Conservation (phyloP, 176 grass and related monocot genomes). For the Alloteropsis semialata region DNA sequence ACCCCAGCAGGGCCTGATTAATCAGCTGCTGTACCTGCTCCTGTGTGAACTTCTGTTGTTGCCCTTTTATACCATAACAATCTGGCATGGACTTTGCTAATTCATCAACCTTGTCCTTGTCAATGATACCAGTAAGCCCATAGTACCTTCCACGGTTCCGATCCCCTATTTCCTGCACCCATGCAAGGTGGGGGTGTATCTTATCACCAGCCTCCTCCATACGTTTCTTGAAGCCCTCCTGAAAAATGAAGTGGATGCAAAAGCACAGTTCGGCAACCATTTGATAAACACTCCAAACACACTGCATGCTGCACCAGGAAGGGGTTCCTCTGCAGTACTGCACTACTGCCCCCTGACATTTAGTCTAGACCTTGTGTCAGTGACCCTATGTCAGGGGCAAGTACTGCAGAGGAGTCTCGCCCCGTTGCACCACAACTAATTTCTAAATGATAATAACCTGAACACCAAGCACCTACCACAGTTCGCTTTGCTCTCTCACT, state of each 20-base stretch:
- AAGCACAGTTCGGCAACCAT: constrained; percentile 2
- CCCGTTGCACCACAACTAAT: neutral
- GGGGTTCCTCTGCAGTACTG: too few relatives aligned
- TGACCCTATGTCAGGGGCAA: too few relatives aligned
- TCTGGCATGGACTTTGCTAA: constrained; percentile 30
- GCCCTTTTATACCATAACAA: neutral
- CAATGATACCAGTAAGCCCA: constrained; percentile 36
- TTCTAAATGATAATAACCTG: neutral
- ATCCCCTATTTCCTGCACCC: constrained; percentile 20
- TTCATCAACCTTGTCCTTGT: constrained; percentile 24
- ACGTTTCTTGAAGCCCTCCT: constrained; percentile 38
- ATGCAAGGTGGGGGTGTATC: constrained; percentile 25
- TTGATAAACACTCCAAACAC: neutral
- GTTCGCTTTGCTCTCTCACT: constrained; percentile 36
- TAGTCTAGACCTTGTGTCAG: too few relatives aligned
- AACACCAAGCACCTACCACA: constrained; percentile 21
- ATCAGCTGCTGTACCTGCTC: constrained; percentile 37
- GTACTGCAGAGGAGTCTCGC: too few relatives aligned
- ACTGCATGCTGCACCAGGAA: neutral
- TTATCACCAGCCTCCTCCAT: constrained; percentile 34
- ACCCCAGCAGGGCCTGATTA: constrained; percentile 29
- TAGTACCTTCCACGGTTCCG: constrained; percentile 36
- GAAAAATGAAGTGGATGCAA: constrained; percentile 18
- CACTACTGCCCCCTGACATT: too few relatives aligned
- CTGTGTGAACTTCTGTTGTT: constrained; percentile 27